A percentile compares a stretch with the other conserved stretches of the same genome.
phyloP scores from a whole-genome alignment of 2,329 filamentous ascomycete genomes.

The Cadophora gregata region DNA sequence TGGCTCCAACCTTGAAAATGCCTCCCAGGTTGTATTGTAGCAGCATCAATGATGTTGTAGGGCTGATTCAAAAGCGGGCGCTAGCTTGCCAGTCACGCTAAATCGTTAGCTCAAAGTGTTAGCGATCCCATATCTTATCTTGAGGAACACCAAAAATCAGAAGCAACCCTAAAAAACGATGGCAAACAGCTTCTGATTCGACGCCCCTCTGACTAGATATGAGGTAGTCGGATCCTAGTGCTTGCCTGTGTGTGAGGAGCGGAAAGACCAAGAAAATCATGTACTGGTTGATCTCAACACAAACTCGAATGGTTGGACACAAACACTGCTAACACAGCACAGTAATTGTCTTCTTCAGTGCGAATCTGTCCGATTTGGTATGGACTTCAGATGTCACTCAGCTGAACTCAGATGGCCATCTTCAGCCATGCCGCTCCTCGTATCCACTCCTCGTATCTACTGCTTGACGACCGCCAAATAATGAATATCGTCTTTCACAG shows the following conservation, averaged over 20 bases:
- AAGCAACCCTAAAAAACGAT: neutral
- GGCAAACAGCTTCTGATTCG: neutral
- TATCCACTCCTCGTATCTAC: neutral
- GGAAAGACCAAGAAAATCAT: neutral
- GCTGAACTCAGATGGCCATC: neutral
- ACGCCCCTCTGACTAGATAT: neutral
- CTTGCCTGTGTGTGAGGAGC: neutral
- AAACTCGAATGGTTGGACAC: neutral
- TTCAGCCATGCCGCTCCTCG: neutral
- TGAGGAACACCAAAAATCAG: neutral
- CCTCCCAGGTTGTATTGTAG: neutral
- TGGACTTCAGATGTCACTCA: neutral
- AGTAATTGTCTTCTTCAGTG: neutral
- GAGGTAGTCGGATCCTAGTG: too few relatives aligned
- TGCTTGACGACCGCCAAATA: neutral
- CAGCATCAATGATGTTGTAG: neutral
- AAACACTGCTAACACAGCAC: neutral
- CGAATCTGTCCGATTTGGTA: neutral
- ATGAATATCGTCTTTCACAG: neutral
- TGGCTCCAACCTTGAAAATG: neutral
- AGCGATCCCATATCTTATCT: neutral
- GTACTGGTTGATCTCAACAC: neutral
- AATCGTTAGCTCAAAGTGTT: neutral
- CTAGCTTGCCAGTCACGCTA: neutral
- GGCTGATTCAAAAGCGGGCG: neutral